A percentile compares a stretch with the other conserved stretches of the same genome.
These are phyloP conservation scores for Clitopilus hobsonii DNA, from an alignment of 768 basidiomycete species.

Conservation along the genomic window DNA sequence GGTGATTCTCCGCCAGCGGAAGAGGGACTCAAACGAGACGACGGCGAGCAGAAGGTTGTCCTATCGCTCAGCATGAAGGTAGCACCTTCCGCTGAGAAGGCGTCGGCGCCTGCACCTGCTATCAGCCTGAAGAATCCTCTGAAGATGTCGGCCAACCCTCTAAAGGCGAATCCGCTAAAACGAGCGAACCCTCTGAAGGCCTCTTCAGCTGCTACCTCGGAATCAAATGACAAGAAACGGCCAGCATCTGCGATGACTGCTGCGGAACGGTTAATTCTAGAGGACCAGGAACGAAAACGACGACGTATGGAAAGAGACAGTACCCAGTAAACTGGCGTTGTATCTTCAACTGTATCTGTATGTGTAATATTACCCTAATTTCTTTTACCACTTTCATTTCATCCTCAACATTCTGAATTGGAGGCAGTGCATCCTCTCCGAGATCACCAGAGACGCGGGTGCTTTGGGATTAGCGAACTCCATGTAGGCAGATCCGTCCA, in stretches of 20 bases:
- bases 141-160: constrained; percentile 52
- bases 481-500: neutral
- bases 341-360: neutral
- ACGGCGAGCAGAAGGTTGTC: constrained; percentile 68
- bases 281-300: constrained; percentile 89
- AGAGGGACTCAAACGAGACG: constrained; percentile 68
- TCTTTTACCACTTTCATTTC: neutral
- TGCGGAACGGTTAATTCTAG: constrained; percentile 80
- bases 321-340: neutral
- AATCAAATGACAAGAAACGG: constrained; percentile 52
- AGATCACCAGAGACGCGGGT: neutral
- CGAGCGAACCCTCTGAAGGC: constrained; percentile 73
- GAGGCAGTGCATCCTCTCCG: neutral
- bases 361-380: neutral
- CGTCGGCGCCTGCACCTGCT: constrained; percentile 28
- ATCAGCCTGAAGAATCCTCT: constrained; percentile 60
- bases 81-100: constrained; percentile 15
- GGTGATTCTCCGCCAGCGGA: constrained; percentile 36
- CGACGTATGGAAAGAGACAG: constrained; percentile 63
- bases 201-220: constrained; percentile 25
- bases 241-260: constrained; percentile 65
- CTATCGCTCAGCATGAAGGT: constrained; percentile 66
- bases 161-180: constrained; percentile 69
- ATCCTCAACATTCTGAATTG: neutral
- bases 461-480: neutral